Evolutionary conservation across 257 asterid genomes (phyloP), one percentile per base, ranked within the genome.

Genomic region (Nyctanthes arbortristis): DNA sequence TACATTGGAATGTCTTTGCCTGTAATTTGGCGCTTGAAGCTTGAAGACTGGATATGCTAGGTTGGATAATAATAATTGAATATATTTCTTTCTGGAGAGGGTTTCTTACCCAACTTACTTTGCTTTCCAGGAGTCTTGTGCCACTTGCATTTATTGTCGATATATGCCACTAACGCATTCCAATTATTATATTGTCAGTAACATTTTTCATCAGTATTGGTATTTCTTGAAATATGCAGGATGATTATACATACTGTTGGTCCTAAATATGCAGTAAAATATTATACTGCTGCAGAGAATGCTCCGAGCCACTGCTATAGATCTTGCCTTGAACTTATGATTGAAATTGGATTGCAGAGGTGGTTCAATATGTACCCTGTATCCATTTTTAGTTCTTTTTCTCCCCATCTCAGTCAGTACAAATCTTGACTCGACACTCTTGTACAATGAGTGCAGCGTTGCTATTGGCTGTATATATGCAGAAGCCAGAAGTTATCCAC

Each of bases 271-370:
- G n/a, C n/a, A n/a, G n/a, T n/a, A n/a, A n/a, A n/a, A n/a, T n/a
- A n/a, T n/a, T n/a, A n/a, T n/a, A n/a, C n/a, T n/a, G n/a, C n/a
- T n/a, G n/a, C n/a, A n/a, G n/a, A n/a, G n/a, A n/a, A n/a, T n/a
- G n/a, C n/a, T n/a, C n/a, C n/a, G n/a, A n/a, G n/a, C n/a, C n/a
- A n/a, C n/a, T n/a, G n/a, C n/a, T n/a, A n/a, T n/a, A n/a, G n/a
- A n/a, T n/a, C n/a, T n/a, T 75, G 77, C 79, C 75, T 72, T 70
- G 82, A 78, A 69, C 82, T 77, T 73, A 82, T 84, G 55, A 79
- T 83, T 33, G 84, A 79, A 30, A 70, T 73, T 70, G 94, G 90
- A 70, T 85, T 91, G 13, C 78, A 77, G 76, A 91, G 97, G 97
- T 91, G 66, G 72, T 70, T 71, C 75, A 49, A 67, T 58, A 37